Percentiles rank a stretch among this genome's conserved stretches.
These are phyloP conservation scores for Cladosporium sp. DNA, from an alignment of 2,329 filamentous ascomycete species.

Conservation along the genomic window DNA sequence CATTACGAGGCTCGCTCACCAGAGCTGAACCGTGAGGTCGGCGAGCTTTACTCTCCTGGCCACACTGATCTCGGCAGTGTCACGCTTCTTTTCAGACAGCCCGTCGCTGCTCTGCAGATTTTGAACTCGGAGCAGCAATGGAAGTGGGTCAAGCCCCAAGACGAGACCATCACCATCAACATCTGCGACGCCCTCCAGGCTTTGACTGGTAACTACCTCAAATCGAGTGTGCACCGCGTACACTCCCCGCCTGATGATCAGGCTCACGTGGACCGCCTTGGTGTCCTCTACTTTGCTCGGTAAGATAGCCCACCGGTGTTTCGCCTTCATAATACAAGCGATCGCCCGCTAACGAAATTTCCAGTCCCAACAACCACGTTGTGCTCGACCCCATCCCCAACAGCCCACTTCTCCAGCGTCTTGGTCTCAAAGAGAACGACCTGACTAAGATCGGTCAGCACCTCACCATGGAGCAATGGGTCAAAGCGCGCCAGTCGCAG, in stretches of 20 bases:
- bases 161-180: constrained; percentile 38
- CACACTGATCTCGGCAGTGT: constrained; percentile 40
- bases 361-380: constrained; percentile 33
- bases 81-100: constrained; percentile 40
- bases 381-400: constrained; percentile 36
- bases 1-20: constrained; percentile 23
- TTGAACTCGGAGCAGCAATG: constrained; percentile 32
- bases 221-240: constrained; percentile 47
- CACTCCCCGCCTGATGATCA: constrained; percentile 46
- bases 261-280: constrained; percentile 44
- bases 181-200: constrained; percentile 36
- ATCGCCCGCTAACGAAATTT: constrained; percentile 9
- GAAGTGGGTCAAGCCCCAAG: constrained; percentile 38
- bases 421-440: constrained; percentile 26
- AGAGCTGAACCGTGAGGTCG: constrained; percentile 19
- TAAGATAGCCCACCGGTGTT: constrained; percentile 19
- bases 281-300: constrained; percentile 50
- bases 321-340: too few species aligned
- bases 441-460: constrained; percentile 28
- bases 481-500: constrained; percentile 33
- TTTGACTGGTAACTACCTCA: constrained; percentile 40
- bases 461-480: constrained; percentile 44
- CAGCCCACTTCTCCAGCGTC: constrained; percentile 31
- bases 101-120: constrained; percentile 35
- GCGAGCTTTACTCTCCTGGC: constrained; percentile 21